phyloP scores from a whole-genome alignment of 2,329 filamentous ascomycete species.

The Ophiognomonia clavigignenti-juglandacearum region DNA sequence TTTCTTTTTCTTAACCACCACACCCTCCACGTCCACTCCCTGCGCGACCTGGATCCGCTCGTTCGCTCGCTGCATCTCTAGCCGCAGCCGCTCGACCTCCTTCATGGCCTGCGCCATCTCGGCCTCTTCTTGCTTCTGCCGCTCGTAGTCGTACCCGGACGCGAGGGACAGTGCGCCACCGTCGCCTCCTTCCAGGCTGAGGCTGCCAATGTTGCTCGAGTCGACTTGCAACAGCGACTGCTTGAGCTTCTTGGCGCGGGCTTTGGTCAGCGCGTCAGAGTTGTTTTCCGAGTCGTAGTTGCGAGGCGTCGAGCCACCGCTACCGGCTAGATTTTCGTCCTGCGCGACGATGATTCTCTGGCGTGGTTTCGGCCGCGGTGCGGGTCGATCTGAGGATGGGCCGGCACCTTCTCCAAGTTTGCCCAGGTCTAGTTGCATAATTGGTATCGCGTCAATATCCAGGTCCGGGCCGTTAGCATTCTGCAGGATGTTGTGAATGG shows the following conservation, averaged over 20 bases:
- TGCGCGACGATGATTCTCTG: slow-evolving; percentile 64
- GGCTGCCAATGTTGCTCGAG: slow-evolving; percentile 71
- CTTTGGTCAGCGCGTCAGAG: slow-evolving; percentile 43
- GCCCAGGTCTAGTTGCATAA: slow-evolving; percentile 84
- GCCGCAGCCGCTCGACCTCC: slow-evolving; percentile 77
- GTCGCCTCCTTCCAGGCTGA: slow-evolving; percentile 52
- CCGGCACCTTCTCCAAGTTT: slow-evolving; percentile 31
- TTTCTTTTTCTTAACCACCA: slow-evolving; percentile 63
- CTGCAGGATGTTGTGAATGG: slow-evolving; percentile 71
- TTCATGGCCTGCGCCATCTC: slow-evolving; percentile 87
- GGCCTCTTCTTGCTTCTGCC: slow-evolving; percentile 69
- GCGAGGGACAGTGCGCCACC: slow-evolving; percentile 33
- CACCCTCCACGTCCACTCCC: slow-evolving; percentile 61
- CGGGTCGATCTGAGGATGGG: slow-evolving; percentile 21
- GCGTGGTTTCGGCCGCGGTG: slow-evolving; percentile 36
- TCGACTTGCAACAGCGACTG: slow-evolving; percentile 74
- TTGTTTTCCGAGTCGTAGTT: slow-evolving; percentile 52
- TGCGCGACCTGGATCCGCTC: slow-evolving; percentile 69
- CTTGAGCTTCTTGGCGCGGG: slow-evolving; percentile 47
- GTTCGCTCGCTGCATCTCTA: slow-evolving; percentile 84
- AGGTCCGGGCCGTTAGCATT: slow-evolving; percentile 71
- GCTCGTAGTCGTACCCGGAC: slow-evolving; percentile 52
- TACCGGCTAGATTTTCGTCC: slow-evolving; percentile 64
- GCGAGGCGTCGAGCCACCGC: slow-evolving; percentile 43
- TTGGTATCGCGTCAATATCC: slow-evolving; percentile 91